phyloP scores from a whole-genome alignment of 345 rosid genomes.

The Eucalyptus tenuipes region DNA sequence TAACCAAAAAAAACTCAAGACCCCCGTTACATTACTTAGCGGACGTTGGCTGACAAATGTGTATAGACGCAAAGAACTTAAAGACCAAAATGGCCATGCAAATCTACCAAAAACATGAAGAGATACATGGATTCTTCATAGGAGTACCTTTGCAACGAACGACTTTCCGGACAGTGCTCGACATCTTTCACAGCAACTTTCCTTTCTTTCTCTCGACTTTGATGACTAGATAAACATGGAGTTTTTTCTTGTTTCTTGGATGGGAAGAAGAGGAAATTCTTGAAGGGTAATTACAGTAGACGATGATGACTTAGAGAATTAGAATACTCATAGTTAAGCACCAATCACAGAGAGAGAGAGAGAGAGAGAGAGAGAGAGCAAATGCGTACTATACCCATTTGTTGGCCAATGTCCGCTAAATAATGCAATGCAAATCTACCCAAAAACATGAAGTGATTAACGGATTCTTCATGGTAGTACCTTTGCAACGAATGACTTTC shows the following conservation, averaged over 20 bases:
- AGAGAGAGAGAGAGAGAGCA: no score
- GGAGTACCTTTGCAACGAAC: conserved; percentile 23
- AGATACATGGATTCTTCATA: neutral
- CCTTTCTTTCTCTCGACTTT: neutral
- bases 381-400: no score
- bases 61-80: neutral
- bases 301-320: neutral
- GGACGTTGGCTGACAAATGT: neutral
- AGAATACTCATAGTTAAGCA: neutral
- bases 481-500: conserved; percentile 23
- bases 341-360: no score
- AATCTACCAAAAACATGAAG: neutral
- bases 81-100: neutral
- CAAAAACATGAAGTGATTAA: neutral
- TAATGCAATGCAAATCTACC: neutral
- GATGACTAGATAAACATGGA: neutral
- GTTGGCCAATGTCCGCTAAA: no score
- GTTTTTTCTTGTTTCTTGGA: neutral
- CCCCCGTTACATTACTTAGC: neutral
- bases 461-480: neutral
- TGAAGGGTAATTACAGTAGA: neutral
- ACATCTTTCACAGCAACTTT: neutral
- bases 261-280: neutral
- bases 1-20: neutral
- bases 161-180: conserved; percentile 11